Conservation (phyloP, 1,139 yeast genomes). For the Lipomyces yarrowii region DNA sequence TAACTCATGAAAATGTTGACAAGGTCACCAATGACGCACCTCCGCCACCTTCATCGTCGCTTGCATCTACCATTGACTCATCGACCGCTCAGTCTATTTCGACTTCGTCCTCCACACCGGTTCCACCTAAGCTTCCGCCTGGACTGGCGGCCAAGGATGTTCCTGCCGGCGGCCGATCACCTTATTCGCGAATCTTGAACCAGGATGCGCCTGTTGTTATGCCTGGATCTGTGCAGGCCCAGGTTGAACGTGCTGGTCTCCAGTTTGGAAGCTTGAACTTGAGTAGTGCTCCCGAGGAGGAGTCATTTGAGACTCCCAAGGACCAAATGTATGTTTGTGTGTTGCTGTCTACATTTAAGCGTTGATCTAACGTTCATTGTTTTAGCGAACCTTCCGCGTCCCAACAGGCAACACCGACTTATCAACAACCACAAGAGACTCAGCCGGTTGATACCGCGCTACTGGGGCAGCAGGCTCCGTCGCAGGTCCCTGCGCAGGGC, state of each 20-base stretch:
- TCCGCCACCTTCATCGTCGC: conserved; percentile 36
- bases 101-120: conserved; percentile 31
- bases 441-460: conserved; percentile 8
- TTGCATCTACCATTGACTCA: conserved; percentile 39
- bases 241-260: conserved; percentile 62
- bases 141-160: conserved; percentile 19
- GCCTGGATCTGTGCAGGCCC: conserved; percentile 54
- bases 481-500: conserved; percentile 31
- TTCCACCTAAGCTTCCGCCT: conserved; percentile 27
- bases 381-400: conserved; percentile 21
- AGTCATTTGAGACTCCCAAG: conserved; percentile 31
- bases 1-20: conserved; percentile 38
- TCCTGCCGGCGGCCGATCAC: conserved; percentile 21
- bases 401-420: conserved; percentile 24
- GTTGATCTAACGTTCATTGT: not conserved
- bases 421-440: conserved; percentile 18
- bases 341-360: not conserved
- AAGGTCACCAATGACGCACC: conserved; percentile 38
- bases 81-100: conserved; percentile 37
- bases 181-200: conserved; percentile 43
- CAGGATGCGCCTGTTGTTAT: conserved; percentile 64
- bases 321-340: conserved; percentile 15
- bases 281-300: conserved; percentile 41
- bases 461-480: conserved; percentile 11
- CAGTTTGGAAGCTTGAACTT: conserved; percentile 67